Conservation (phyloP, 441 rosid species). For the Euphorbia corollata region DNA sequence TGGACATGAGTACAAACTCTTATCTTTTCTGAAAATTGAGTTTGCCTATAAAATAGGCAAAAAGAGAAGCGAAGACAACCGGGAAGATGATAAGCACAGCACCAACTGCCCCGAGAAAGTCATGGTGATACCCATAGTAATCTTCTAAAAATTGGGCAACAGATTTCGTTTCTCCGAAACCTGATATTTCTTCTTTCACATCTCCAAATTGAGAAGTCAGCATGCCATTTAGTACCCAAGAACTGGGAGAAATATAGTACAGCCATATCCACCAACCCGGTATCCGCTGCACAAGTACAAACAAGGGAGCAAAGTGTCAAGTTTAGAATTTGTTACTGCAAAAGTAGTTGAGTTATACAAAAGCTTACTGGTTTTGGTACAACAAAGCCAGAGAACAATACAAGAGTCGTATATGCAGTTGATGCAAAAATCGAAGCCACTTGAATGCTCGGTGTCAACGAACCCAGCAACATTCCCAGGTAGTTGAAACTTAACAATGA, state of each 20-base stretch:
- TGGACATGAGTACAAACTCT: conserved; percentile 3
- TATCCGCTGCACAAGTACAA: conserved; percentile 32
- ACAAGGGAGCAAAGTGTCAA: too few species aligned
- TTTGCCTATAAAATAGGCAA: conserved; percentile 42
- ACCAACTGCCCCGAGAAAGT: conserved; percentile 28
- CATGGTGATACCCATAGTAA: conserved; percentile 43
- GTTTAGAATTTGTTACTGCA: background rate
- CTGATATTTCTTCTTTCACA: conserved; percentile 28
- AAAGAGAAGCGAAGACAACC: conserved; percentile 40
- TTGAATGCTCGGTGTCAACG: conserved; percentile 37
- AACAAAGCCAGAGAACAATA: conserved; percentile 38
- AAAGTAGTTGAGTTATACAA: background rate
- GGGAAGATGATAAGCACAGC: conserved; percentile 41
- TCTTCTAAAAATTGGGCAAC: conserved; percentile 41
- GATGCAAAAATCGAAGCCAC: conserved; percentile 34
- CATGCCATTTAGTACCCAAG: conserved; percentile 58
- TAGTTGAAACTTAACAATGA: conserved; percentile 35
- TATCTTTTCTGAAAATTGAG: conserved; percentile 54
- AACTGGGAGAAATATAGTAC: conserved; percentile 48
- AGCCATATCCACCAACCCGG: conserved; percentile 74
- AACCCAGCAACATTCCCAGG: conserved; percentile 37
- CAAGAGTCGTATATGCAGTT: conserved; percentile 25
- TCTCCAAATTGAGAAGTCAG: conserved; percentile 61
- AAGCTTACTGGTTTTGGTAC: conserved; percentile 41
- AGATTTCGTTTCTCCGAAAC: conserved; percentile 39